Percentiles rank a stretch among this genome's conserved stretches.
These are phyloP conservation scores for Salix exigua DNA, from an alignment of 345 rosid species.

Conservation along the genomic window DNA sequence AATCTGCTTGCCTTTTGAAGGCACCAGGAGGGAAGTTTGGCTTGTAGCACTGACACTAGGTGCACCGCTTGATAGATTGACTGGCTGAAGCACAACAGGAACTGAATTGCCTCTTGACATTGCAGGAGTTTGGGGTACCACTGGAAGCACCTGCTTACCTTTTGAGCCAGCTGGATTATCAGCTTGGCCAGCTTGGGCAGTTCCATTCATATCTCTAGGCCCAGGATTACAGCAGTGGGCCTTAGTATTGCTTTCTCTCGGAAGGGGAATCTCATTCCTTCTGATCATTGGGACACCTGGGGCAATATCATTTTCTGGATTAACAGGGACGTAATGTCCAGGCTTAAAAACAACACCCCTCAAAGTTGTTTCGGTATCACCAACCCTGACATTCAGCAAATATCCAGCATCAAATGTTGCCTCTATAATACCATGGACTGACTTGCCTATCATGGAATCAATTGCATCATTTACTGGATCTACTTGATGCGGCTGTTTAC, in stretches of 20 bases:
- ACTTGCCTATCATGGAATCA: slow-evolving; percentile 59
- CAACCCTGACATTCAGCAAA: slow-evolving; percentile 64
- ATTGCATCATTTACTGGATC: slow-evolving; percentile 26
- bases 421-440: slow-evolving; percentile 65
- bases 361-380: slow-evolving; percentile 48
- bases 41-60: slow-evolving; percentile 8
- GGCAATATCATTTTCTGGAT: slow-evolving; percentile 60
- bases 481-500: slow-evolving; percentile 31
- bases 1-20: slow-evolving; percentile 36
- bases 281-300: slow-evolving; percentile 69
- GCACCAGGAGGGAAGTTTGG: slow-evolving; percentile 15
- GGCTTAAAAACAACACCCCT: slow-evolving; percentile 86
- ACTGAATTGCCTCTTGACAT: slow-evolving; percentile 39
- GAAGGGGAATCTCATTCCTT: slow-evolving; percentile 55
- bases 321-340: slow-evolving; percentile 56
- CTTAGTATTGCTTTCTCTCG: slow-evolving; percentile 33
- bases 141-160: slow-evolving; percentile 13
- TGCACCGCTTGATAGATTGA: slow-evolving; percentile 40
- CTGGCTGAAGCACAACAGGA: slow-evolving; percentile 51
- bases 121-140: slow-evolving; percentile 31
- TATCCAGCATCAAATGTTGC: slow-evolving; percentile 76
- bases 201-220: slow-evolving; percentile 25
- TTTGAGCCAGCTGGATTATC: slow-evolving; percentile 19
- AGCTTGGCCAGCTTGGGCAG: slow-evolving; percentile 17
- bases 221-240: slow-evolving; percentile 19